A percentile compares a stretch with the other conserved stretches of the same genome.
phyloP scores from a whole-genome alignment of 2,329 filamentous ascomycete genomes.

The Raffaelea arxii region DNA sequence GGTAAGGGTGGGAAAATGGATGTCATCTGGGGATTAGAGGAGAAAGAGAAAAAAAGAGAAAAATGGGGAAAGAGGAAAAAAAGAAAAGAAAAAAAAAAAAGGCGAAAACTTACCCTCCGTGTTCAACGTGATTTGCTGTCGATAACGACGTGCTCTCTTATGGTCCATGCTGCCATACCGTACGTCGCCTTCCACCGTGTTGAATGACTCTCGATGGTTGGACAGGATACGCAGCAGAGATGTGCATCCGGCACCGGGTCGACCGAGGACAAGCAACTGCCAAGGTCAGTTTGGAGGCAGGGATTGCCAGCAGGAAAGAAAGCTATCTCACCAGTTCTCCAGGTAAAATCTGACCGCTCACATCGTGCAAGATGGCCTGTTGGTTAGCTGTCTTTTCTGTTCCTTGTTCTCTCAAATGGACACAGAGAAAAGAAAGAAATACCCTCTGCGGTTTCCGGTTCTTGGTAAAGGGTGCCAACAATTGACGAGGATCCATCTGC shows the following conservation, averaged over 20 bases:
- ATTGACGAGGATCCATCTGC: constrained; percentile 6
- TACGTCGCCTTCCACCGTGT: constrained; percentile 53
- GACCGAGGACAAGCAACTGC: constrained; percentile 33
- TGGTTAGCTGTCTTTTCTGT: neutral
- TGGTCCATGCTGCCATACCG: constrained; percentile 45
- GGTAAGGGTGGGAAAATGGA: constrained; percentile 59
- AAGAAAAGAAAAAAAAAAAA: too few species aligned
- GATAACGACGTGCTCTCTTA: constrained; percentile 29
- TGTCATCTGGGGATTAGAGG: constrained; percentile 30
- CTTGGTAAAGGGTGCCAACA: neutral
- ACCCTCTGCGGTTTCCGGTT: neutral
- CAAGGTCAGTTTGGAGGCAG: neutral
- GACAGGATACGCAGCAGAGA: constrained; percentile 54
- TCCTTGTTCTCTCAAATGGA: too few species aligned
- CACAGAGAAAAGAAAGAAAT: neutral
- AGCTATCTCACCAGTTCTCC: constrained; percentile 8
- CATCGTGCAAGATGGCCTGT: constrained; percentile 5
- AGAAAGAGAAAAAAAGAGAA: neutral
- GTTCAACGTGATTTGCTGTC: constrained; percentile 41
- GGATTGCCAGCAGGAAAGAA: too few species aligned
- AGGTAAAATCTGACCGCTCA: constrained; percentile 6
- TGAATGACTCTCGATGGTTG: constrained; percentile 58
- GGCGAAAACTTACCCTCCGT: constrained; percentile 35
- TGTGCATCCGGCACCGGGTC: constrained; percentile 48
- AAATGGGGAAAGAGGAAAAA: neutral